A percentile compares a stretch with the other conserved stretches of the same genome.
Evolutionary conservation across 352 stramenopile genomes (phyloP).

Genomic region (Globisporangium heterothallicum): DNA sequence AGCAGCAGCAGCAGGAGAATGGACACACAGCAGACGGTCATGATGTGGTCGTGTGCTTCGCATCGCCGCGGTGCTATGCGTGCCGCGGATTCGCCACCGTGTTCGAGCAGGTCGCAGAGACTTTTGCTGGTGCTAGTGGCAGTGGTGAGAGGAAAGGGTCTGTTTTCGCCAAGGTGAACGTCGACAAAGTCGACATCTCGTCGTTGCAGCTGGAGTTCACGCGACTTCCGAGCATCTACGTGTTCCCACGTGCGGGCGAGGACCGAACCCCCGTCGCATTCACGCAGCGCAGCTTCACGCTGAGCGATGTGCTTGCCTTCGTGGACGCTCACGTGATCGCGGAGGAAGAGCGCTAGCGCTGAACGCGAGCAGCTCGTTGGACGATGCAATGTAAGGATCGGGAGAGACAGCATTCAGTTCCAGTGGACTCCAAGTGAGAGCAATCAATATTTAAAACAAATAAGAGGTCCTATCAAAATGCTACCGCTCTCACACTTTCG

Average conservation of each 20-base stretch:
- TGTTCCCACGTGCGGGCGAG: slow-evolving; percentile 4
- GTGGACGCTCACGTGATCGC: neutral
- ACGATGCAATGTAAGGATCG: too few species aligned
- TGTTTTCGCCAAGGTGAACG: slow-evolving; percentile 13
- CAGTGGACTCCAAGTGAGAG: too few species aligned
- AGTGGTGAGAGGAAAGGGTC: neutral
- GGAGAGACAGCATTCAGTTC: too few species aligned
- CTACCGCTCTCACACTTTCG: too few species aligned
- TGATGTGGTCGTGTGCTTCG: slow-evolving; percentile 17
- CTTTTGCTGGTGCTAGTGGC: neutral
- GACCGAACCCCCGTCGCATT: neutral
- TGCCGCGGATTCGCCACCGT: slow-evolving; percentile 14
- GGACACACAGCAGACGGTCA: too few species aligned
- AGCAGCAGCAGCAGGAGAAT: neutral
- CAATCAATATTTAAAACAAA: slow-evolving; percentile 12
- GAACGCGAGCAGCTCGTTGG: too few species aligned
- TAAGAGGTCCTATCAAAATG: too few species aligned
- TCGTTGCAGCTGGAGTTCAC: slow-evolving; percentile 2
- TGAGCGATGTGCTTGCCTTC: slow-evolving; percentile 5
- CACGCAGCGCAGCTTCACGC: slow-evolving; percentile 4
- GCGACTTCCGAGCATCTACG: slow-evolving; percentile 6
- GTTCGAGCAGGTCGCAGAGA: slow-evolving; percentile 11
- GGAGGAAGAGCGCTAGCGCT: neutral
- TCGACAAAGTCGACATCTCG: slow-evolving; percentile 16
- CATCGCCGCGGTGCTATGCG: slow-evolving; percentile 15